Percentiles rank a stretch among this genome's conserved stretches.
These are phyloP conservation scores for Phytophthora sp. DNA, from an alignment of 352 stramenopile genomes.

Conservation along the genomic window DNA sequence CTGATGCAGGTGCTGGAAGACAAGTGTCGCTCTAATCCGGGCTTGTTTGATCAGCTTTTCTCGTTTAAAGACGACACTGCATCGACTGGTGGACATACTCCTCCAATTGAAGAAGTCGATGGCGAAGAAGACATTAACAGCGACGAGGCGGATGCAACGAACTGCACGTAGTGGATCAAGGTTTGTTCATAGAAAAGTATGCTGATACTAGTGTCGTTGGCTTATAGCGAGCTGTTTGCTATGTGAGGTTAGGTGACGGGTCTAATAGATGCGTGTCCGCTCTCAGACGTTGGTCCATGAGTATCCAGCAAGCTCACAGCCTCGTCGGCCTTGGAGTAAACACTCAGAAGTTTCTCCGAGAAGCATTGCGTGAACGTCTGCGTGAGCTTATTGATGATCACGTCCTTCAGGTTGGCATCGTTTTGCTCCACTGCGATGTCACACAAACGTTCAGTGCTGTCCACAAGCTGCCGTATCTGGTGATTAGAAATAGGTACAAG, in stretches of 20 bases:
- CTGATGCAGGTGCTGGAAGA: constrained; percentile 65
- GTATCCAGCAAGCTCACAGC: constrained; percentile 40
- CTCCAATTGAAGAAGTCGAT: constrained; percentile 30
- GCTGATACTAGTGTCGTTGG: constrained; percentile 22
- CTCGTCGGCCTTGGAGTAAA: constrained; percentile 75
- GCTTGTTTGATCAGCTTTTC: constrained; percentile 64
- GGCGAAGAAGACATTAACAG: constrained; percentile 35
- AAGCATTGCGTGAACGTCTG: constrained; percentile 82
- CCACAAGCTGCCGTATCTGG: constrained; percentile 59
- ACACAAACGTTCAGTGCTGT: constrained; percentile 73
- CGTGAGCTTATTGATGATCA: constrained; percentile 67
- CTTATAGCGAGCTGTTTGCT: constrained; percentile 7
- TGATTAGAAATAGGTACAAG: background rate
- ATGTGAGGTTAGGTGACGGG: constrained; percentile 25
- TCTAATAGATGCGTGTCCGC: constrained; percentile 22
- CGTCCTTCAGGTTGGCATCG: constrained; percentile 75
- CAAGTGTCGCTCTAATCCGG: constrained; percentile 54
- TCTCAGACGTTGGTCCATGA: constrained; percentile 39
- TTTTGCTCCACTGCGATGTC: constrained; percentile 80
- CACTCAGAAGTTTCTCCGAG: constrained; percentile 60
- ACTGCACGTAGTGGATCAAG: constrained; percentile 24
- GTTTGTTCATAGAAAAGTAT: constrained; percentile 32
- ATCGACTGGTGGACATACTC: constrained; percentile 34
- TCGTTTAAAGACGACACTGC: constrained; percentile 48
- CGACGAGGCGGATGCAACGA: constrained; percentile 28